Conservation (phyloP, 2,329 filamentous ascomycete species). For the Venturia asperata region DNA sequence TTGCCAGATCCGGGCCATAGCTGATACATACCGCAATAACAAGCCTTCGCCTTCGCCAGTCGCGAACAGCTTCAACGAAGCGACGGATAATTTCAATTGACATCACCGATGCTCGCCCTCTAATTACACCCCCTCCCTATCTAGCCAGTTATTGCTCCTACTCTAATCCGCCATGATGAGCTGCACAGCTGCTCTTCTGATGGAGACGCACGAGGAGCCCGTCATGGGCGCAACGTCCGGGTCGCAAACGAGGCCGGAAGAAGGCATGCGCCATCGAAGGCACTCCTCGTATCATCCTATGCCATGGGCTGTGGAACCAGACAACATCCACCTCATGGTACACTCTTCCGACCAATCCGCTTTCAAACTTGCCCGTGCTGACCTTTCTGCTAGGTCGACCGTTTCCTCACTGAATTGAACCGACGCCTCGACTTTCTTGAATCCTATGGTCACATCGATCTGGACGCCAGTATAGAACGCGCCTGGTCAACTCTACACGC, state of each 20-base stretch:
- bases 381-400: conserved; percentile 52
- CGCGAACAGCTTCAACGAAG: background rate
- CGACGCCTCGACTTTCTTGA: conserved; percentile 82
- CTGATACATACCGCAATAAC: background rate
- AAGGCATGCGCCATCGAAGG: conserved; percentile 35
- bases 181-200: conserved; percentile 22
- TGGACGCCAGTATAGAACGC: conserved; percentile 76
- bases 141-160: background rate
- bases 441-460: conserved; percentile 71
- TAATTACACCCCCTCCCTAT: no score
- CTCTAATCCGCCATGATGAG: conserved; percentile 8
- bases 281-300: conserved; percentile 42
- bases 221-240: conserved; percentile 33
- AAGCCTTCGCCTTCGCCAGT: background rate
- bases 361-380: conserved; percentile 5
- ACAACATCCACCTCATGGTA: conserved; percentile 42
- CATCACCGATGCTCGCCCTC: background rate
- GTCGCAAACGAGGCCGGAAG: conserved; percentile 31
- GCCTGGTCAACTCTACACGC: conserved; percentile 81
- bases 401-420: conserved; percentile 80
- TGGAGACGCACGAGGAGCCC: conserved; percentile 39
- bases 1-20: background rate
- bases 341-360: conserved; percentile 10
- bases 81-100: background rate
- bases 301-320: conserved; percentile 39